Conservation (phyloP, 106 monocot genomes). For the Allium fistulosum region DNA sequence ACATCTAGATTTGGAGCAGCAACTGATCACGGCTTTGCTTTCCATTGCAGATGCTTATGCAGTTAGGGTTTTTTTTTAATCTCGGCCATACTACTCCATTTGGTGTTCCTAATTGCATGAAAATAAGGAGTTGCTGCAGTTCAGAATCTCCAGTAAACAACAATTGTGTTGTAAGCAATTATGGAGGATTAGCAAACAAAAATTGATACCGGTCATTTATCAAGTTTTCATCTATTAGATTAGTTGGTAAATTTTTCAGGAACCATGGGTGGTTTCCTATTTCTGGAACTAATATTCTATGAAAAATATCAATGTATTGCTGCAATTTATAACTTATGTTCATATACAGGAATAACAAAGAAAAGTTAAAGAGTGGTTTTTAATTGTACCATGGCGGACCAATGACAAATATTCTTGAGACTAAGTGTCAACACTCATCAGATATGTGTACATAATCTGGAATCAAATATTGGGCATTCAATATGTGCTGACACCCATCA, state of each 20-base stretch:
- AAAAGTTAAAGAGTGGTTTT: not conserved
- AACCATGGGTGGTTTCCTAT: slow-evolving; percentile 20
- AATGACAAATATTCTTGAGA: slow-evolving; percentile 70
- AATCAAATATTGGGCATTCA: slow-evolving; percentile 67
- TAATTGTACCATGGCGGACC: slow-evolving; percentile 53
- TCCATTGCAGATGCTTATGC: no score
- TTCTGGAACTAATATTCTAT: slow-evolving; percentile 16
- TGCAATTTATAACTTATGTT: not conserved
- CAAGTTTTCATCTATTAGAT: slow-evolving; percentile 19
- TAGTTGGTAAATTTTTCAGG: slow-evolving; percentile 15
- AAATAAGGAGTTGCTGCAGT: no score
- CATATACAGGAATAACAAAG: no score
- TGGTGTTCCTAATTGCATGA: no score
- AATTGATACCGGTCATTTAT: slow-evolving; percentile 5
- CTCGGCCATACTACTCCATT: no score
- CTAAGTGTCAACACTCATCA: slow-evolving; percentile 47
- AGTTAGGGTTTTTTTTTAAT: no score
- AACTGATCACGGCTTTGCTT: no score
- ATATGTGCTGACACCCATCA: no score
- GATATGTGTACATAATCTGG: slow-evolving; percentile 84
- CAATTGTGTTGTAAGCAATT: no score
- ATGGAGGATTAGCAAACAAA: no score
- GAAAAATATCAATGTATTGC: not conserved
- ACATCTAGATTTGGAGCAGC: no score
- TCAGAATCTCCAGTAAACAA: no score